These are phyloP conservation scores for Geosmithia flava DNA, from an alignment of 2,329 filamentous ascomycete species.

Conservation along the genomic window DNA sequence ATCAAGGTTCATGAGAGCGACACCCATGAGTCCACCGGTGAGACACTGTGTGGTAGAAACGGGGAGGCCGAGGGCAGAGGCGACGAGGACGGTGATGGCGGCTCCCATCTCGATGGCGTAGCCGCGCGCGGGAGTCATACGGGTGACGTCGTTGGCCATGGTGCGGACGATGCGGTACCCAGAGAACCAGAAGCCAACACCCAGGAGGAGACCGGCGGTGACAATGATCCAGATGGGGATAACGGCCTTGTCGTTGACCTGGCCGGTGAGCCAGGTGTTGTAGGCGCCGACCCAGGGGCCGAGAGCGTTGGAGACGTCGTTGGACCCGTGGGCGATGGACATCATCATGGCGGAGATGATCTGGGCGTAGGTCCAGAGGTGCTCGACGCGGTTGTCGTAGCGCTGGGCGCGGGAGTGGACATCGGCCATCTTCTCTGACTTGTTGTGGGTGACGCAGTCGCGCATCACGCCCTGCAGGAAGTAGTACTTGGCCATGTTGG, in stretches of 20 bases:
- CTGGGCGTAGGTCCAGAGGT: conserved; percentile 47
- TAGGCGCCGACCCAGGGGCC: conserved; percentile 52
- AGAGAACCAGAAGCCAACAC: conserved; percentile 45
- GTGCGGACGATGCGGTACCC: conserved; percentile 54
- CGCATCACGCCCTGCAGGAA: conserved; percentile 10
- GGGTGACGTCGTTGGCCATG: conserved; percentile 48
- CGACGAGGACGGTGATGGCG: conserved; percentile 50
- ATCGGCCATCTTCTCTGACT: conserved; percentile 13
- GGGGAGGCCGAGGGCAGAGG: conserved; percentile 36
- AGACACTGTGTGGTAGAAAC: conserved; percentile 42
- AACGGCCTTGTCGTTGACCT: conserved; percentile 26
- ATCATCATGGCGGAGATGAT: conserved; percentile 48
- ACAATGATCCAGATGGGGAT: conserved; percentile 50
- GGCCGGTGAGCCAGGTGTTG: conserved; percentile 42
- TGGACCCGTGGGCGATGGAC: conserved; percentile 54
- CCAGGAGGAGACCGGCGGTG: conserved; percentile 37
- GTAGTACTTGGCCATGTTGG: conserved; percentile 8
- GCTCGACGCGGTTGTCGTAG: conserved; percentile 44
- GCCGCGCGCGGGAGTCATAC: conserved; percentile 46
- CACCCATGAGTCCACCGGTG: conserved; percentile 35
- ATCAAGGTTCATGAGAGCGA: conserved; percentile 34
- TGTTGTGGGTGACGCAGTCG: conserved; percentile 7
- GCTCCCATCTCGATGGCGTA: conserved; percentile 49
- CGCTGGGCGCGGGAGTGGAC: conserved; percentile 44
- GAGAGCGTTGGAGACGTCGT: conserved; percentile 51